Base-by-base conservation (phyloP, 495 filamentous ascomycete species). In the Neurospora cerealis region DNA sequence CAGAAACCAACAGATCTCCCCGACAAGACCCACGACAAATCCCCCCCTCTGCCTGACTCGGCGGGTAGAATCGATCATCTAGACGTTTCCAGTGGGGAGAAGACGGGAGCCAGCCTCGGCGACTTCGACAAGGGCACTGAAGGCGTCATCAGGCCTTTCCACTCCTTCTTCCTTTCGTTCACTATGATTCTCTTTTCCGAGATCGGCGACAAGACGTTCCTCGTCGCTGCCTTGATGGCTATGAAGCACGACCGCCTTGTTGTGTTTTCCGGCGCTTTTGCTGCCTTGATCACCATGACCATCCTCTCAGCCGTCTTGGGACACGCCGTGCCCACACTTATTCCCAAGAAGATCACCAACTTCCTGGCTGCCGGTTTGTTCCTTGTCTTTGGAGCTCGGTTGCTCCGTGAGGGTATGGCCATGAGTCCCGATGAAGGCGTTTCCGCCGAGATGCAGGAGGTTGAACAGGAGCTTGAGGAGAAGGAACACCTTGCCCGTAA, bases 111-210 rank as follows among this genome's bases (percentile, higher is more conserved):
- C 73, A 69, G 69, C 34, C 38, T 81, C 71, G 77, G 85, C 71
- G 54, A 76, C 62, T 76, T 76, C 7, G 80, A 80, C 21, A 87
- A 85, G 21, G 83, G 82, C 28, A 83, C 82, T 69, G 89, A 89
- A 24, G 90, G 91, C 69, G 86, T 94, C 71, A 92, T 93, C 72
- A 92, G 91, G 76, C 93, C 94, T 0, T 86, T 97, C 71, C 96
- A 99, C 81, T 98, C 96, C 11, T 96, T 96, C 78, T 76, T 95
- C 34, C 92, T 98, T 69, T 96, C 96, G 9, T 89, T 97, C 71
- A 93, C 94, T 73, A 98, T 98, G 96, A 99, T 99, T 74, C 87
- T 98, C 72, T 93, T 98, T 77, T 98, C 96, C 74, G 96, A 99
- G 80, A 90, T 99, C 80, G 96, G 96, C 73, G 96, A 99, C 88